Conservation (phyloP, 2,329 filamentous ascomycete genomes). For the Diaporthe sp. region DNA sequence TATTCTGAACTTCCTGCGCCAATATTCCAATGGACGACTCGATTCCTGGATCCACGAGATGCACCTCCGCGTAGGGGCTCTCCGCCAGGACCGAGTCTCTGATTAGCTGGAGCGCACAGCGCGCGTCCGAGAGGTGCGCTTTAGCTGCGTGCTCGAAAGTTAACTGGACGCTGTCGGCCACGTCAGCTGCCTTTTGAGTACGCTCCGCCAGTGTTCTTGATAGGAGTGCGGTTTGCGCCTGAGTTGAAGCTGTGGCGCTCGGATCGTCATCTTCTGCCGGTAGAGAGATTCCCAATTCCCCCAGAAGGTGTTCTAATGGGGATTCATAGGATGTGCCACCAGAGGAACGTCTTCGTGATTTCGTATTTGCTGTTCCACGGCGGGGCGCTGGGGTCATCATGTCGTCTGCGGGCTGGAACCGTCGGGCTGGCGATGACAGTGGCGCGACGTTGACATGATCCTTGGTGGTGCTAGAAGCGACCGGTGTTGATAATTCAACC, state of each 20-base stretch:
- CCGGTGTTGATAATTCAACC: conserved; percentile 51
- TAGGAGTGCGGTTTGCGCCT: conserved; percentile 30
- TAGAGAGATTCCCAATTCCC: conserved; percentile 56
- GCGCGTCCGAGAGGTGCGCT: conserved; percentile 57
- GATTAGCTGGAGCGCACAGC: conserved; percentile 59
- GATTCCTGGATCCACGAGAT: conserved; percentile 63
- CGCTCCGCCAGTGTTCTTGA: conserved; percentile 26
- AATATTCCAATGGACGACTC: conserved; percentile 60
- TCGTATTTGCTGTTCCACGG: conserved; percentile 17
- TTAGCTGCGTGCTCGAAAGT: conserved; percentile 58
- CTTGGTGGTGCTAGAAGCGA: conserved; percentile 36
- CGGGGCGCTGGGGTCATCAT: conserved; percentile 29
- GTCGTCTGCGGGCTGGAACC: conserved; percentile 32
- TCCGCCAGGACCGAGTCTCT: conserved; percentile 64
- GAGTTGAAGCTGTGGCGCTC: conserved; percentile 27
- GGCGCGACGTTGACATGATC: conserved; percentile 40
- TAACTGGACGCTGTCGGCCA: conserved; percentile 58
- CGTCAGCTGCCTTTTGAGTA: conserved; percentile 43
- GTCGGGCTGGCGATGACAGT: conserved; percentile 47
- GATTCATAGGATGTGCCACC: conserved; percentile 48
- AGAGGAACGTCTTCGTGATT: conserved; percentile 48
- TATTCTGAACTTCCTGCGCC: conserved; percentile 55
- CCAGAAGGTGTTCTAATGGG: conserved; percentile 59
- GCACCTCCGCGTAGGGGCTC: conserved; percentile 58
- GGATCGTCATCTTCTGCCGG: conserved; percentile 46